Base-by-base conservation (phyloP, 1,139 yeast genomes). In the Kodamaea sp. region DNA sequence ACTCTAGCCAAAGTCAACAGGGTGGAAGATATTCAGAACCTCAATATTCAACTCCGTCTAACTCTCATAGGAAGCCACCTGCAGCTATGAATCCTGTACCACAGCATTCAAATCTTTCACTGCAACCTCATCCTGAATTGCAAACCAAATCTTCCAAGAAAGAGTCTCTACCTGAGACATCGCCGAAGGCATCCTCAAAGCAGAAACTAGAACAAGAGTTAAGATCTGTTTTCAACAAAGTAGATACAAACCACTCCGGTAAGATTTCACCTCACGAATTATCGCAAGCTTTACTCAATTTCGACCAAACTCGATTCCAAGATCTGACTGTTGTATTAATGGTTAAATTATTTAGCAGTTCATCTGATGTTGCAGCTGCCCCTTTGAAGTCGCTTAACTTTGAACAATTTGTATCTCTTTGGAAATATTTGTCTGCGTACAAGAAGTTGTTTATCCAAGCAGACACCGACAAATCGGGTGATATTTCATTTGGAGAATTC, bases 381-480 rank as follows among this genome's bases (percentile, higher is more conserved):
- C 58, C 57, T 8, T 67, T 75, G 33, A 57, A 55, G 36, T 58
- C 59, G 30, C 60, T 71, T 44, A 79, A 77, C 46, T 83, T 79
- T 49, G 80, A 75, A 37, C 90, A 84, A 58, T 84, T 84, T 56
- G 83, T 77, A 35, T 79, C 81, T 42, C 65, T 83, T 37, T 83
- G 89, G 88, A 77, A 81, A 53, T 83, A 82, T 50, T 65, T 83
- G 35, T 70, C 81, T n/a, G 84, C 84, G 39, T 83, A 86, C 76
- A 75, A 82, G 44, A 80, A 78, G 54, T 68, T 81, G 9, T 83
- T 83, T 52, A 71, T 78, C 34, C 75, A 75, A 49, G 85, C 81
- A 36, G 92, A 84, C 52, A 55, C 69, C 27, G 78, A 81, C 58
- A 67, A 67, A 41, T 78, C 79, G 32, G 82, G 83, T 1, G 79